phyloP scores from a whole-genome alignment of 352 stramenopile genomes.

The Pythium sp. region DNA sequence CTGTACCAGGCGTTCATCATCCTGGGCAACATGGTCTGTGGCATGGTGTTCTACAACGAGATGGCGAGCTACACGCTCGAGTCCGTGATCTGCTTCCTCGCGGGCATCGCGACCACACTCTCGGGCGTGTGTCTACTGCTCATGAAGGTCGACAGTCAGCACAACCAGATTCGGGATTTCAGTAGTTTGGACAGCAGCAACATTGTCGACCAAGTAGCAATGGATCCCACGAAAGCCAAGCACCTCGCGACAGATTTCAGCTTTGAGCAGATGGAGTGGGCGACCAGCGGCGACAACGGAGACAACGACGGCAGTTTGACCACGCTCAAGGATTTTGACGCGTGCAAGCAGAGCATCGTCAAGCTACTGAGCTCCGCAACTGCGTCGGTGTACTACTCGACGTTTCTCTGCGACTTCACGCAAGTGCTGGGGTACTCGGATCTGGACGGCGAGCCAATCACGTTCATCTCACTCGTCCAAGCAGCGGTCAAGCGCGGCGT shows the following conservation, averaged over 20 bases:
- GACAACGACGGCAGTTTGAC: slow-evolving; percentile 17
- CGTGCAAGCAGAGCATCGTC: slow-evolving; percentile 63
- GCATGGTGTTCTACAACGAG: slow-evolving; percentile 81
- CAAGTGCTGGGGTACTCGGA: slow-evolving; percentile 40
- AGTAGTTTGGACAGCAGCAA: slow-evolving; percentile 5
- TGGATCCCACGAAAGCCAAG: not conserved
- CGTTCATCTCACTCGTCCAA: slow-evolving; percentile 61
- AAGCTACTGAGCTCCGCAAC: slow-evolving; percentile 47
- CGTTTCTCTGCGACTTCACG: slow-evolving; percentile 76
- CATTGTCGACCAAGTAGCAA: not conserved
- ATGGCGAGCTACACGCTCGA: slow-evolving; percentile 54
- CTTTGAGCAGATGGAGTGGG: slow-evolving; percentile 66
- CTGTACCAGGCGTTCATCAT: slow-evolving; percentile 85
- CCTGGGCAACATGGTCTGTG: slow-evolving; percentile 69
- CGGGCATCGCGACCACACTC: slow-evolving; percentile 56
- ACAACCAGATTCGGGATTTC: slow-evolving; percentile 12
- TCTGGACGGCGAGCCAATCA: slow-evolving; percentile 26
- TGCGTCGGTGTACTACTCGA: slow-evolving; percentile 75
- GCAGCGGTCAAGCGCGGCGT: slow-evolving; percentile 60
- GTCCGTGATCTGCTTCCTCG: slow-evolving; percentile 45
- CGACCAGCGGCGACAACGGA: slow-evolving; percentile 20
- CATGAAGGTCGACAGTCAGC: slow-evolving; percentile 44
- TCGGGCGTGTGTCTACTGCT: slow-evolving; percentile 60
- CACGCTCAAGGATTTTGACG: slow-evolving; percentile 55
- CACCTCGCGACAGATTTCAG: slow-evolving; percentile 41